These are phyloP conservation scores for Alternaria conjuncta DNA, from an alignment of 2,329 filamentous ascomycete species.

Conservation along the genomic window DNA sequence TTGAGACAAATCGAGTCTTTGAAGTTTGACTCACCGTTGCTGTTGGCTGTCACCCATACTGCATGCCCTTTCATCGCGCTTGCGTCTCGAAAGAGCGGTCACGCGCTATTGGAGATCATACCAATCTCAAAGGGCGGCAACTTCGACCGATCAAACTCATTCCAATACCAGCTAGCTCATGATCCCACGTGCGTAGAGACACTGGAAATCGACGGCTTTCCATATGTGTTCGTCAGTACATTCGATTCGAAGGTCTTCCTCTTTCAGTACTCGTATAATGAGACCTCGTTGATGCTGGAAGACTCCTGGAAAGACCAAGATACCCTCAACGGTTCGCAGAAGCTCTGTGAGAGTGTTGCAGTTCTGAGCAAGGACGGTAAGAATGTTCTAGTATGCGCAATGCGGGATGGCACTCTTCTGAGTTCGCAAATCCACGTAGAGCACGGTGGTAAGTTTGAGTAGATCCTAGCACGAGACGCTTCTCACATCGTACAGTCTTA, in stretches of 20 bases:
- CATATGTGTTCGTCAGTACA: conserved; percentile 39
- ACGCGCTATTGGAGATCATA: conserved; percentile 31
- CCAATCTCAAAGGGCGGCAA: conserved; percentile 22
- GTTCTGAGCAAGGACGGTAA: conserved; percentile 19
- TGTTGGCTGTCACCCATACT: conserved; percentile 29
- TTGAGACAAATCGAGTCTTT: conserved; percentile 23
- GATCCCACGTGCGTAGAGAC: conserved; percentile 47
- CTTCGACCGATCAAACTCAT: conserved; percentile 15
- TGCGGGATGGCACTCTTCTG: conserved; percentile 44
- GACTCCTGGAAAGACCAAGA: conserved; percentile 11
- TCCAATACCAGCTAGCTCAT: conserved; percentile 22
- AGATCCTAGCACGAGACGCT: background rate
- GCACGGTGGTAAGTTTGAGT: conserved; percentile 10
- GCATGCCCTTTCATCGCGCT: conserved; percentile 25
- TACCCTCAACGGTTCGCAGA: conserved; percentile 7
- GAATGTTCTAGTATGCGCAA: conserved; percentile 42
- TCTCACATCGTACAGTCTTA: conserved; percentile 8
- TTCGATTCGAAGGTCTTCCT: conserved; percentile 32
- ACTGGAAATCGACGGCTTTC: conserved; percentile 22
- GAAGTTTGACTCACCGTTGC: conserved; percentile 21
- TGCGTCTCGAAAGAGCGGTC: conserved; percentile 24
- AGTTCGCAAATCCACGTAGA: conserved; percentile 12
- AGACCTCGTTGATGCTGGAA: conserved; percentile 16
- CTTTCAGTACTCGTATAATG: conserved; percentile 17
- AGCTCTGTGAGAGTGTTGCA: conserved; percentile 41